phyloP scores from a whole-genome alignment of 2,329 filamentous ascomycete species.

The Exophiala spinifera region DNA sequence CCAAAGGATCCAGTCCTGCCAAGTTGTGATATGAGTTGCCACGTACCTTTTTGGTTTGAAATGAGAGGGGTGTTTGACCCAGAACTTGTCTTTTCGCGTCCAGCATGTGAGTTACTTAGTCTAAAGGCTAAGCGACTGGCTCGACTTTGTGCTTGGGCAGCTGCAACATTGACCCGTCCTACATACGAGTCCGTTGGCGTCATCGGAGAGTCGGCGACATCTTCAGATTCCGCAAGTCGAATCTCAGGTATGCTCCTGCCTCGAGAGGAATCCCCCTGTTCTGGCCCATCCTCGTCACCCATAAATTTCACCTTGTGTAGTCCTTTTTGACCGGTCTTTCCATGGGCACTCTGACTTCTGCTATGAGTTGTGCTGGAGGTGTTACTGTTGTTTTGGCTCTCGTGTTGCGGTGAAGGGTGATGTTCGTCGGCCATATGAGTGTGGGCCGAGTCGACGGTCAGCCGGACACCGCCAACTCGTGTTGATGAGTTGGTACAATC shows the following conservation, averaged over 20 bases:
- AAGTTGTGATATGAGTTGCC: neutral
- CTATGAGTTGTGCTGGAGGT: slow-evolving; percentile 6
- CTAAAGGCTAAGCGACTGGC: slow-evolving; percentile 19
- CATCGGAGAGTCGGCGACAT: slow-evolving; percentile 18
- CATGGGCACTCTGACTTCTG: slow-evolving; percentile 6
- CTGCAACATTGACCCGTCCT: slow-evolving; percentile 19
- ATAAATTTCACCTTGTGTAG: slow-evolving; percentile 22
- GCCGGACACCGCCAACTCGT: neutral
- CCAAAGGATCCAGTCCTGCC: neutral
- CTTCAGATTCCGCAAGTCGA: slow-evolving; percentile 12
- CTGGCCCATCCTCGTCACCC: neutral
- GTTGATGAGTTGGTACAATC: neutral
- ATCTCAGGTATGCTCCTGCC: slow-evolving; percentile 16
- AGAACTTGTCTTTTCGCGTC: neutral
- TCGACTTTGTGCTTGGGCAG: slow-evolving; percentile 20
- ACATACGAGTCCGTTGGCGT: slow-evolving; percentile 6
- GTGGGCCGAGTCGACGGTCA: neutral
- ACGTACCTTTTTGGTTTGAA: neutral
- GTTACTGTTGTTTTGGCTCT: slow-evolving; percentile 13
- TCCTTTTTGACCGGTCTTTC: slow-evolving; percentile 3
- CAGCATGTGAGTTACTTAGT: slow-evolving; percentile 9
- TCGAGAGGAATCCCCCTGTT: neutral
- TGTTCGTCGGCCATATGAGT: slow-evolving; percentile 10
- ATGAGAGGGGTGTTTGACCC: slow-evolving; percentile 5
- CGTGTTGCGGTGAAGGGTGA: neutral